phyloP scores from a whole-genome alignment of 306 rosid species.

The Vigna nakashimae region DNA sequence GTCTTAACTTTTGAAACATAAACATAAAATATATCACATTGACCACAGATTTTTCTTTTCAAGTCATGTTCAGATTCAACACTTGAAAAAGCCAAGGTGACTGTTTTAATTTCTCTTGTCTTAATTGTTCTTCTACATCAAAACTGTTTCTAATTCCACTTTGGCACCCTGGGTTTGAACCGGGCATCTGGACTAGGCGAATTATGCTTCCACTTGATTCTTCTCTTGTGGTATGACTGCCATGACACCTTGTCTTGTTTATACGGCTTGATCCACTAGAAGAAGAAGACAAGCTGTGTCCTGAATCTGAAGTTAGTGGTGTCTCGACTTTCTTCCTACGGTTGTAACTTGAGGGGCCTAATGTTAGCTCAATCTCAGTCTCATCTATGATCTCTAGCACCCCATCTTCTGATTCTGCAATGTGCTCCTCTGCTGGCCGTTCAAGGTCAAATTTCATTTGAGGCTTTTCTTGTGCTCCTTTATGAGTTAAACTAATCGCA shows the following conservation, averaged over 20 bases:
- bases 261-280: conserved; percentile 80
- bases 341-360: conserved; percentile 82
- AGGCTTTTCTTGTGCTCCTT: conserved; percentile 44
- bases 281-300: conserved; percentile 81
- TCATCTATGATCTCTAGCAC: conserved; percentile 70
- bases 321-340: conserved; percentile 64
- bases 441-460: conserved; percentile 69
- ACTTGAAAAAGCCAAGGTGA: conserved; percentile 90
- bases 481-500: conserved; percentile 51
- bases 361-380: conserved; percentile 81
- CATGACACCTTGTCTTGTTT: conserved; percentile 56
- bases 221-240: conserved; percentile 41
- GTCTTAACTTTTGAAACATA: conserved; percentile 48
- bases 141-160: conserved; percentile 50
- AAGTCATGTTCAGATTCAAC: conserved; percentile 85
- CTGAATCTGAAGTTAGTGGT: conserved; percentile 72
- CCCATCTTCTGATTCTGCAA: conserved; percentile 57
- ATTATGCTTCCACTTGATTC: conserved; percentile 49
- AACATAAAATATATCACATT: conserved; percentile 48
- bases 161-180: conserved; percentile 46
- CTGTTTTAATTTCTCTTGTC: conserved; percentile 72
- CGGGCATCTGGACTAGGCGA: conserved; percentile 45
- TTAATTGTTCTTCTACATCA: conserved; percentile 59
- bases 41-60: conserved; percentile 28
- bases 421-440: conserved; percentile 60